Evolutionary conservation across 495 filamentous ascomycete species (phyloP).

Genomic region (Podospora tetraspora): DNA sequence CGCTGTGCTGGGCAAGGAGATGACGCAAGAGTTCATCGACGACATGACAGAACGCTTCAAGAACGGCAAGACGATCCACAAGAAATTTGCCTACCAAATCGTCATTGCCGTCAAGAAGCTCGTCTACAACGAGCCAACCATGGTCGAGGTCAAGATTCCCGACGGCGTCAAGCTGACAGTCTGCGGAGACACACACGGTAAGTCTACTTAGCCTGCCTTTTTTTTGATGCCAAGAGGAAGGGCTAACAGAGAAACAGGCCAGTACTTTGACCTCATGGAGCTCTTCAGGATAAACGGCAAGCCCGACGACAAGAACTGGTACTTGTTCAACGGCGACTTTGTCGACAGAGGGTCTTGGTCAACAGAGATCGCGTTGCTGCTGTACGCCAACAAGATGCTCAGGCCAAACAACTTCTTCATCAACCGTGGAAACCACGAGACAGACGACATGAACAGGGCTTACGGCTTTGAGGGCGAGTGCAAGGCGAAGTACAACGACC

Average conservation of each 20-base stretch:
- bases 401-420: conserved; percentile 84
- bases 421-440: conserved; percentile 98
- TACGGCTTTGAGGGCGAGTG: conserved; percentile 99
- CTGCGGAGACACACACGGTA: conserved; percentile 95
- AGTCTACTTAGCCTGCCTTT: conserved; percentile 1
- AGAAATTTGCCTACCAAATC: conserved; percentile 97
- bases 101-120: conserved; percentile 82
- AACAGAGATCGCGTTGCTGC: conserved; percentile 84
- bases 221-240: too few relatives aligned
- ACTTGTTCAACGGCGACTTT: conserved; percentile 99
- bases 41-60: conserved; percentile 97
- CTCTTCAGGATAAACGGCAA: conserved; percentile 89
- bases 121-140: conserved; percentile 87
- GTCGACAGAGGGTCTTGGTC: conserved; percentile 98
- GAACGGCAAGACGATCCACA: conserved; percentile 87
- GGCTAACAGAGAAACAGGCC: conserved; percentile 51
- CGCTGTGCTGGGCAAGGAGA: conserved; percentile 66
- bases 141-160: conserved; percentile 88
- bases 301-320: conserved; percentile 77
- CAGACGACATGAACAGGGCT: conserved; percentile 98
- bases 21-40: conserved; percentile 93
- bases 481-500: conserved; percentile 94
- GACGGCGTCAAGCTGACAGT: conserved; percentile 78
- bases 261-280: conserved; percentile 95
- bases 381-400: conserved; percentile 97